phyloP scores from a whole-genome alignment of 2,329 filamentous ascomycete genomes.

The Trichoderma sp. region DNA sequence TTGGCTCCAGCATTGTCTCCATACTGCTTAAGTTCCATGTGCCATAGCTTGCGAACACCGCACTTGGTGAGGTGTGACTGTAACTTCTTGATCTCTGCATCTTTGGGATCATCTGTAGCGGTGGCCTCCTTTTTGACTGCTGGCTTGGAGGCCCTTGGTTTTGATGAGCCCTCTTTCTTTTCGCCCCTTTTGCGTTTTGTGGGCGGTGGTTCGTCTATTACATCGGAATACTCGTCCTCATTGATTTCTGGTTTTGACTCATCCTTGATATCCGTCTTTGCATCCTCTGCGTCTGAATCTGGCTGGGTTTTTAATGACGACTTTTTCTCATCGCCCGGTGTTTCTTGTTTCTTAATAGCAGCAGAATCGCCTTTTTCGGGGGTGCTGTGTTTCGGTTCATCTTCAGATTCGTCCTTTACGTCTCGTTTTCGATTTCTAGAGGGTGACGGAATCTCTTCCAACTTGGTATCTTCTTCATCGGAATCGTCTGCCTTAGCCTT shows the following conservation, averaged over 20 bases:
- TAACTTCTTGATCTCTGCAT: conserved; percentile 82
- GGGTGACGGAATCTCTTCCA: conserved; percentile 5
- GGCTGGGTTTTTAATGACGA: conserved; percentile 3
- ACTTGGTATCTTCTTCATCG: conserved; percentile 20
- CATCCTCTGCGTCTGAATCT: conserved; percentile 22
- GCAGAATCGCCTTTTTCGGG: neutral
- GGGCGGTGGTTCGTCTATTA: conserved; percentile 72
- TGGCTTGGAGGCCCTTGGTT: conserved; percentile 35
- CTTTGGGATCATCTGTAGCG: conserved; percentile 57
- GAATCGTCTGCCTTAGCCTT: conserved; percentile 26
- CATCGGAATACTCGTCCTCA: conserved; percentile 46
- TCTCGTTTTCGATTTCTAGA: conserved; percentile 25
- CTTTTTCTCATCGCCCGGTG: conserved; percentile 22
- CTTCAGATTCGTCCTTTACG: conserved; percentile 24
- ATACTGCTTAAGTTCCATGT: conserved; percentile 75
- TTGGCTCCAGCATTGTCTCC: conserved; percentile 73
- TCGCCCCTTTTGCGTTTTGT: conserved; percentile 60
- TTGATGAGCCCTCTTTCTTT: conserved; percentile 33
- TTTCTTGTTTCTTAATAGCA: conserved; percentile 17
- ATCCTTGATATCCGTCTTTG: conserved; percentile 21
- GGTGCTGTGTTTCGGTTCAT: conserved; percentile 12
- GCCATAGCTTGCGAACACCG: conserved; percentile 90
- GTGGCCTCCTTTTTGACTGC: conserved; percentile 35
- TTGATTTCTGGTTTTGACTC: conserved; percentile 31
- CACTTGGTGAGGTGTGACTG: conserved; percentile 88